These are phyloP conservation scores for Yueomyces sp. DNA, from an alignment of 805 yeast species.

Conservation along the genomic window DNA sequence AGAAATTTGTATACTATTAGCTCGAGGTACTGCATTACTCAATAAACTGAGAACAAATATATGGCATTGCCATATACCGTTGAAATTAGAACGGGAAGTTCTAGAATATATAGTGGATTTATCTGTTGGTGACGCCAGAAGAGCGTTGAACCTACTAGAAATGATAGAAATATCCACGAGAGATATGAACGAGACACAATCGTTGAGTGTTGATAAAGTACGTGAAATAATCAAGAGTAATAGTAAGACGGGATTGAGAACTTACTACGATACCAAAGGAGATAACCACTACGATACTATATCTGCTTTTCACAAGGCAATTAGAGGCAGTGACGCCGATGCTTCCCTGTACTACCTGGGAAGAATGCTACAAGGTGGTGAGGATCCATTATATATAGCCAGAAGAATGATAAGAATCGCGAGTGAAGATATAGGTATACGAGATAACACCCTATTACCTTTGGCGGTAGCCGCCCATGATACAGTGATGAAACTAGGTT, in stretches of 20 bases:
- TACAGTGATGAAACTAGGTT: constrained; percentile 78
- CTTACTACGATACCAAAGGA: constrained; percentile 66
- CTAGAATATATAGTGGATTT: constrained; percentile 57
- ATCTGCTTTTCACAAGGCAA: constrained; percentile 87
- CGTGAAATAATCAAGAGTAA: constrained; percentile 34
- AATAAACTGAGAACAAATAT: constrained; percentile 48
- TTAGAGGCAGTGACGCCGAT: constrained; percentile 81
- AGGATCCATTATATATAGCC: constrained; percentile 80
- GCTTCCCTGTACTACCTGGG: constrained; percentile 82
- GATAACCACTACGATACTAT: constrained; percentile 92
- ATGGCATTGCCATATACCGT: constrained; percentile 24
- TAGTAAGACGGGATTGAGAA: constrained; percentile 25
- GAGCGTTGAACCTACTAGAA: constrained; percentile 71
- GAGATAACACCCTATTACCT: constrained; percentile 74
- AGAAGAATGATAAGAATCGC: constrained; percentile 91
- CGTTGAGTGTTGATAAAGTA: constrained; percentile 16
- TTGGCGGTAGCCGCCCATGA: constrained; percentile 78
- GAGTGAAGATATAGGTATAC: constrained; percentile 82
- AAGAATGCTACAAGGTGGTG: constrained; percentile 86
- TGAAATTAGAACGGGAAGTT: constrained; percentile 42
- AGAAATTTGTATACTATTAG: constrained; percentile 41
- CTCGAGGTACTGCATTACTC: constrained; percentile 43
- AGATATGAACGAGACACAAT: constrained; percentile 15
- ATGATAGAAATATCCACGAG: constrained; percentile 59
- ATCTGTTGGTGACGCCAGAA: constrained; percentile 81